Evolutionary conservation across 345 rosid genomes (phyloP).

Genomic region (Heritiera fomes): DNA sequence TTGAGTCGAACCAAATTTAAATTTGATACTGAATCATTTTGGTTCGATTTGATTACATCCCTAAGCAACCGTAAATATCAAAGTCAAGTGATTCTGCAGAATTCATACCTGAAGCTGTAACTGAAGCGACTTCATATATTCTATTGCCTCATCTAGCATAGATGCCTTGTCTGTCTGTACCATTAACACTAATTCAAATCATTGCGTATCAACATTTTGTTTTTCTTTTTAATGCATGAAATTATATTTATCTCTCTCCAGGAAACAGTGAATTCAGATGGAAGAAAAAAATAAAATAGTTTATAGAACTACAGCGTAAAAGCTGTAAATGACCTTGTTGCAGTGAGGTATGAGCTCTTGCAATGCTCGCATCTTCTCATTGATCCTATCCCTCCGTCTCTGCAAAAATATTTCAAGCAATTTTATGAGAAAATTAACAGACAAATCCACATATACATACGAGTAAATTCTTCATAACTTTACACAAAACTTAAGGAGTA

Average conservation of each 20-base stretch:
- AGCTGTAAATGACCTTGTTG: neutral
- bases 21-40: too few species aligned
- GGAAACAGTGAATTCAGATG: neutral
- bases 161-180: conserved; percentile 92
- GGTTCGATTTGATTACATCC: too few species aligned
- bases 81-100: neutral
- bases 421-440: neutral
- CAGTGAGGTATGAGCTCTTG: too few species aligned
- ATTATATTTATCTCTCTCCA: neutral
- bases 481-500: neutral
- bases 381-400: too few species aligned
- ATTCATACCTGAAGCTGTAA: conserved; percentile 72
- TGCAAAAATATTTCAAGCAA: conserved; percentile 5
- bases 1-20: too few species aligned
- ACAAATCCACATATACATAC: neutral
- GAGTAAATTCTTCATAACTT: conserved; percentile 8
- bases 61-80: neutral
- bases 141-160: conserved; percentile 90
- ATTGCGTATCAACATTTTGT: neutral
- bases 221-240: neutral
- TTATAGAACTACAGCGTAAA: neutral
- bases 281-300: neutral
- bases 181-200: conserved; percentile 12
- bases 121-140: conserved; percentile 91
- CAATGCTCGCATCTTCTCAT: too few species aligned